A percentile compares a stretch with the other conserved stretches of the same genome.
Conservation (phyloP, 306 rosid genomes). For the Neltuma alba region DNA sequence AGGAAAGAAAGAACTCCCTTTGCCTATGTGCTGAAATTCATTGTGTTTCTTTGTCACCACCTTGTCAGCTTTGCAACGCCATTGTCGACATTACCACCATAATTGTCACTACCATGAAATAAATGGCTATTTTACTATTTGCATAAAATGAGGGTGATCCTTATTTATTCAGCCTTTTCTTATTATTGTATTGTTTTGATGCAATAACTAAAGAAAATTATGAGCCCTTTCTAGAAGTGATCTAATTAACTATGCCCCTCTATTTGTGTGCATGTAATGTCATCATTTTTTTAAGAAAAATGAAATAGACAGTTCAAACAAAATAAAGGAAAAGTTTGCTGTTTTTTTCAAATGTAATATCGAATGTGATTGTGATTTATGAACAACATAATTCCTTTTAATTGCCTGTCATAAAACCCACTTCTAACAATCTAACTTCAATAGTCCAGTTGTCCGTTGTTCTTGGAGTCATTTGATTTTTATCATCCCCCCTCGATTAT, state of each 20-base stretch:
- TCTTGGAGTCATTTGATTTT: no score
- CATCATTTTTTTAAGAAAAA: no score
- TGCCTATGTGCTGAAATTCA: background rate
- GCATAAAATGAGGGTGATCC: background rate
- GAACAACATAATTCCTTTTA: no score
- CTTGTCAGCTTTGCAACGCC: background rate
- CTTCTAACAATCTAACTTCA: no score
- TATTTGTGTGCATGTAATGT: background rate
- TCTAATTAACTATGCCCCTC: background rate
- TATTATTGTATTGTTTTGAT: background rate
- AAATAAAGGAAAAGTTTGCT: background rate
- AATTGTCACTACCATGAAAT: background rate
- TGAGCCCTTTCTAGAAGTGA: background rate
- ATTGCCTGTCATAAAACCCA: no score
- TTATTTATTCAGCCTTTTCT: background rate
- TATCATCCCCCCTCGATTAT: no score
- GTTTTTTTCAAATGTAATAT: no score
- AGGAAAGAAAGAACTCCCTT: background rate
- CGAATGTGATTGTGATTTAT: no score
- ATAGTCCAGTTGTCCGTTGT: no score
- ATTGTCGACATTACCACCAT: background rate
- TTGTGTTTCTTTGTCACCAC: background rate
- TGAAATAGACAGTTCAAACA: no score
- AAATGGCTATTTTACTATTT: background rate
- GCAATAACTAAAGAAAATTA: background rate